Conservation (phyloP, 306 rosid genomes). For the Leucaena leucocephala region DNA sequence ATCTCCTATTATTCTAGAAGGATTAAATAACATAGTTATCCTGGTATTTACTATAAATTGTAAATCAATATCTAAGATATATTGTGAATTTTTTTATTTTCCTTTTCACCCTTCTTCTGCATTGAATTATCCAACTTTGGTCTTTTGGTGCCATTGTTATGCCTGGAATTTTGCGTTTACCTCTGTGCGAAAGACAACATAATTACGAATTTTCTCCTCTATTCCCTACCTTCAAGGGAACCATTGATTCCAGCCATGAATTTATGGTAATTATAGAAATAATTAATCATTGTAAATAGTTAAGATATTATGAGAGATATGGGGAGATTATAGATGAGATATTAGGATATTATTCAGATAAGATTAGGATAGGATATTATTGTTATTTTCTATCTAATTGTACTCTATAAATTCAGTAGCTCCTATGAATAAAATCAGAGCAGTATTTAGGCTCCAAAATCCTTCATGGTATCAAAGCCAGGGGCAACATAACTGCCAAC, state of each 20-base stretch:
- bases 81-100: neutral
- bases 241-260: neutral
- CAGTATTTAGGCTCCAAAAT: too few species aligned
- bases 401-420: too few species aligned
- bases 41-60: neutral
- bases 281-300: too few species aligned
- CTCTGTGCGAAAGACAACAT: neutral
- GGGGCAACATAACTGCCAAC: too few species aligned
- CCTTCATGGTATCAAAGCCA: too few species aligned
- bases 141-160: neutral
- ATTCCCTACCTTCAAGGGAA: neutral
- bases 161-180: neutral
- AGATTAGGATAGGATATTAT: too few species aligned
- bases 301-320: too few species aligned
- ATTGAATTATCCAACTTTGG: neutral
- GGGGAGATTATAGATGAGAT: too few species aligned
- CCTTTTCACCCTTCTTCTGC: neutral
- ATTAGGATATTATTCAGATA: too few species aligned
- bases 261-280: too few species aligned
- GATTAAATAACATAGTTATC: neutral
- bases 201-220: neutral
- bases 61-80: neutral
- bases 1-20: neutral
- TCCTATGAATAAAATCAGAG: too few species aligned
- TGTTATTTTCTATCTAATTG: too few species aligned